A percentile compares a stretch with the other conserved stretches of the same genome.
Conservation (phyloP, 78 protist genomes). For the Polysphondylium violaceum region DNA sequence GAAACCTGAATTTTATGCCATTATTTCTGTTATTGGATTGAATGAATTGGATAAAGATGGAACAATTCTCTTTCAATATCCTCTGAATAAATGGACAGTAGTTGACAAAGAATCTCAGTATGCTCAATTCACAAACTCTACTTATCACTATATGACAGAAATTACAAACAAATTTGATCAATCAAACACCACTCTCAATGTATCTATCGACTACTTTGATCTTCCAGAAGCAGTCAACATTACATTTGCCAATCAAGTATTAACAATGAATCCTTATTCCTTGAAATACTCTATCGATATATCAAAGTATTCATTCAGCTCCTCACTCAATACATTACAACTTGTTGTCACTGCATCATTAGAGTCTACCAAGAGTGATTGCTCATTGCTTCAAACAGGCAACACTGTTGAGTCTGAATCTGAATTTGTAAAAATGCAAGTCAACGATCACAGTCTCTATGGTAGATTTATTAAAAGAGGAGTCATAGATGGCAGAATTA, state of each 20-base stretch:
- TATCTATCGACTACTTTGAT: too few species aligned
- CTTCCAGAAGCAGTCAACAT: too few species aligned
- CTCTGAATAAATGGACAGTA: too few species aligned
- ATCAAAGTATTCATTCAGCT: neutral
- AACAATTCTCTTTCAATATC: too few species aligned
- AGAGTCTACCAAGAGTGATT: neutral
- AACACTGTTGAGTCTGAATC: neutral
- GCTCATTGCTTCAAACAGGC: neutral
- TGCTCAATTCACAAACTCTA: too few species aligned
- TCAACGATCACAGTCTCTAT: neutral
- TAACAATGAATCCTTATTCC: conserved; percentile 15
- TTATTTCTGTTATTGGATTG: conserved; percentile 4
- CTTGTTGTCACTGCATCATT: conserved; percentile 16
- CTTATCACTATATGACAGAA: too few species aligned
- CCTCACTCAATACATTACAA: conserved; percentile 1
- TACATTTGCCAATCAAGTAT: neutral
- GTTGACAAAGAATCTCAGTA: too few species aligned
- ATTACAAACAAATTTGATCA: too few species aligned
- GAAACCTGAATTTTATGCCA: too few species aligned
- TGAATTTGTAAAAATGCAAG: neutral
- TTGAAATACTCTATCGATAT: conserved; percentile 16
- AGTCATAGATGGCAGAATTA: neutral
- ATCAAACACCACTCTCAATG: too few species aligned
- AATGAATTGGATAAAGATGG: conserved; percentile 13
- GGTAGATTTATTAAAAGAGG: neutral